These are phyloP conservation scores for Pseudocercospora cruenta DNA, from an alignment of 2,329 filamentous ascomycete genomes.

Conservation along the genomic window DNA sequence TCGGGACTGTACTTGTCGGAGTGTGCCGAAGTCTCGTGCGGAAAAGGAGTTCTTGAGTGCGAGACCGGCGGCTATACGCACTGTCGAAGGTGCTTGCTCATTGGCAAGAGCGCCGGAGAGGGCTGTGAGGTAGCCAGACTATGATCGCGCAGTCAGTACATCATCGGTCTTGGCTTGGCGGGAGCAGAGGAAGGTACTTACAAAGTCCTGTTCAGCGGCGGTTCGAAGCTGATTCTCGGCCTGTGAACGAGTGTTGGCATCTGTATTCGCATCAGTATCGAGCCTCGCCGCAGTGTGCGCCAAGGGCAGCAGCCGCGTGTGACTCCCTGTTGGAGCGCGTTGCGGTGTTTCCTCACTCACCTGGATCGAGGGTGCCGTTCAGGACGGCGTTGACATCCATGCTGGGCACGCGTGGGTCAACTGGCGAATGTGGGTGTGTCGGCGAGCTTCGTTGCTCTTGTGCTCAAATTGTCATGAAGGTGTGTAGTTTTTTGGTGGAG, in stretches of 20 bases:
- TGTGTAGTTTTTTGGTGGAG: slow-evolving; percentile 8
- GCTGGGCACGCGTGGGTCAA: slow-evolving; percentile 48
- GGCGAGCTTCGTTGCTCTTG: slow-evolving; percentile 32
- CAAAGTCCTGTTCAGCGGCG: slow-evolving; percentile 93
- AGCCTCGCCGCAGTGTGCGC: slow-evolving; percentile 29
- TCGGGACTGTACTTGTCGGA: slow-evolving; percentile 89
- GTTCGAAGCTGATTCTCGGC: slow-evolving; percentile 93
- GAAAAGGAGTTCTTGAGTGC: slow-evolving; percentile 98
- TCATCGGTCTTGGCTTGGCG: neutral
- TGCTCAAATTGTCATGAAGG: slow-evolving; percentile 19
- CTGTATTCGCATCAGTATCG: slow-evolving; percentile 53
- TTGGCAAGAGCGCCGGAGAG: slow-evolving; percentile 94
- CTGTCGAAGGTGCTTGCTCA: slow-evolving; percentile 78
- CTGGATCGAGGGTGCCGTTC: slow-evolving; percentile 91
- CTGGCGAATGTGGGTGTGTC: neutral
- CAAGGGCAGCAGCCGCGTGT: slow-evolving; percentile 15
- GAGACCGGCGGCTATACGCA: slow-evolving; percentile 91
- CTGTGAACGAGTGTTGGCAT: slow-evolving; percentile 84
- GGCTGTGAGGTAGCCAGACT: slow-evolving; percentile 91
- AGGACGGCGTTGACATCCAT: slow-evolving; percentile 99
- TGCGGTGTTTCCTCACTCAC: slow-evolving; percentile 60
- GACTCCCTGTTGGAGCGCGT: slow-evolving; percentile 4
- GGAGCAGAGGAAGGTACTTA: slow-evolving; percentile 55
- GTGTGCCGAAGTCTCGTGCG: slow-evolving; percentile 82
- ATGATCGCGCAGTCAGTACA: slow-evolving; percentile 28